phyloP scores from a whole-genome alignment of 2,329 filamentous ascomycete species.

The Didymellaceae sp. region DNA sequence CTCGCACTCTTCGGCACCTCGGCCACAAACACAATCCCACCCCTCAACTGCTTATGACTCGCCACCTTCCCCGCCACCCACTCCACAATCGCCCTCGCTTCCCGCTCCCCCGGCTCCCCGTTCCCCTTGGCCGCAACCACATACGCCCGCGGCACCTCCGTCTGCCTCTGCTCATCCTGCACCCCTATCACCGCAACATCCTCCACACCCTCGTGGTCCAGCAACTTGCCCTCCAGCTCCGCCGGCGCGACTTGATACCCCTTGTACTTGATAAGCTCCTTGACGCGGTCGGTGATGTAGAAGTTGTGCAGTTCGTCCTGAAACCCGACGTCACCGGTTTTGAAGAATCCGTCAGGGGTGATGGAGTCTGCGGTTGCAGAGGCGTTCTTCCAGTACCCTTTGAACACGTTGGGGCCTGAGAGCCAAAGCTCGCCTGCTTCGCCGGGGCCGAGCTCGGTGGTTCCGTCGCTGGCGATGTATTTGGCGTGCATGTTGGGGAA shows the following conservation, averaged over 20 bases:
- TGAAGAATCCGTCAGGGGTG: conserved; percentile 69
- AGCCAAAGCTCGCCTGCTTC: conserved; percentile 67
- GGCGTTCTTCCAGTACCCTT: conserved; percentile 76
- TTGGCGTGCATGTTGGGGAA: conserved; percentile 80
- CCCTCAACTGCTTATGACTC: conserved; percentile 38
- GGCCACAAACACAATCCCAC: conserved; percentile 51
- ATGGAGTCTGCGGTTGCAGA: conserved; percentile 73
- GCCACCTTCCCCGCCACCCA: conserved; percentile 35
- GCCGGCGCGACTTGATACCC: conserved; percentile 41
- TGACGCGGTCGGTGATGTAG: conserved; percentile 41
- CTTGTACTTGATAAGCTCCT: conserved; percentile 44
- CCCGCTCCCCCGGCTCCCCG: conserved; percentile 16
- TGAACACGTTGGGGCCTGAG: conserved; percentile 79
- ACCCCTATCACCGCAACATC: conserved; percentile 39
- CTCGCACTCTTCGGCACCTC: conserved; percentile 56
- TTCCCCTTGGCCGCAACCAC: conserved; percentile 27
- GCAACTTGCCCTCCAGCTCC: conserved; percentile 37
- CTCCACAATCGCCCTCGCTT: conserved; percentile 23
- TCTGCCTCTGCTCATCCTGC: conserved; percentile 34
- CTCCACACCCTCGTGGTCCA: conserved; percentile 32
- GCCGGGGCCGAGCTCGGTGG: conserved; percentile 65
- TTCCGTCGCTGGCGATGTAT: conserved; percentile 68
- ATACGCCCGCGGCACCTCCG: conserved; percentile 39
- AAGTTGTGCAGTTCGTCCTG: conserved; percentile 36
- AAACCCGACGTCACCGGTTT: conserved; percentile 40